Evolutionary conservation across 257 asterid genomes (phyloP), one percentile per base, ranked within the genome.

Genomic region (Petrea volubilis): DNA sequence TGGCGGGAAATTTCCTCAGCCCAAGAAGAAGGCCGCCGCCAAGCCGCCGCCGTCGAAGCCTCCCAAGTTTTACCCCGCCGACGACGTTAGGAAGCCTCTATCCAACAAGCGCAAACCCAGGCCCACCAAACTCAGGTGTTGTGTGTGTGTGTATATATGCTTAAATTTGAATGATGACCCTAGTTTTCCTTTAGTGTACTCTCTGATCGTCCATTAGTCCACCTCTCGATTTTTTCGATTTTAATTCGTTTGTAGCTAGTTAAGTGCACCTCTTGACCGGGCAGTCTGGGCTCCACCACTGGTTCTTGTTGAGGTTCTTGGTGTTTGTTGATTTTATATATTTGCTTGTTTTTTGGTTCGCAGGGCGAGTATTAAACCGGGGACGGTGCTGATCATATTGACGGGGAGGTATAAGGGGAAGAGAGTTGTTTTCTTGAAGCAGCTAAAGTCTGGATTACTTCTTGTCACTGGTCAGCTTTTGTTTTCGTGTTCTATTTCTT

Each of bases 1-100:
- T 65, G 85, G 85, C n/a, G 87, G 87, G 1, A 73, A 79, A 46
- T 85, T 82, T 21, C 90, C 84, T 44, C 75, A 52, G 8, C 87
- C 80, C 49, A 72, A 76, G 28, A 79, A 79, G 63, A 44, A 74
- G 14, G 66, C 74, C 47, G 79, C 77, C 41, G 61, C 72, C 12
- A 20, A 71, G 1, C 64, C 72, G 24, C 73, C 36, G 29, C 60
- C 47, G 9, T 82, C 69, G 70, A 81, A 83, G 58, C 63, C 84
- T 2, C 82, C 88, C 1, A 86, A 86, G 25, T 83, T 86, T 24
- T 86, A 85, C 64, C 91, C 88, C 0, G 86, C 86, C 27, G 91
- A 83, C 50, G 88, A 83, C 25, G 69, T 85, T 17, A 79, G 75
- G 72, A 86, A 83, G 80, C 89, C 91, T 3, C 81, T 86, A 23